Base-by-base conservation (phyloP, 1,139 yeast genomes). In the Yamadazyma dendronema region DNA sequence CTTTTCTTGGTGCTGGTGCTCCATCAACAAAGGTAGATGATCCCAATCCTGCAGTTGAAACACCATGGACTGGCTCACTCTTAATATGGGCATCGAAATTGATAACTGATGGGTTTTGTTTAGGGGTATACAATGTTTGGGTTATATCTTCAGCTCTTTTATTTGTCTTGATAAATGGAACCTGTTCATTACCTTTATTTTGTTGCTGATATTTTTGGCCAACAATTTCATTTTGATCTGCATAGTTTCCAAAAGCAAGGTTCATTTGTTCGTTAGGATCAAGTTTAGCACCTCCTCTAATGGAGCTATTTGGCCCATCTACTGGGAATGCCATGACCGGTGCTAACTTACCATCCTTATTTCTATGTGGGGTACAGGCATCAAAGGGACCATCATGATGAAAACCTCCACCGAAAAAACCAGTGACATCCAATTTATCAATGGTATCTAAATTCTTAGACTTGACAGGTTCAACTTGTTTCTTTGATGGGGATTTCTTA, bases 321-420 rank as follows among this genome's bases (percentile, higher is more conserved):
- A 76, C 84, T 2, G 97, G 96, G 72, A 89, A 92, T 0, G 98
- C 98, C 67, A 81, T 72, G 17, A 92, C 96, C 3, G 98, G 98
- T 0, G 97, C 96, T 30, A 79, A 80, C 57, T 80, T 83, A 21
- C 67, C 67, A 56, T 84, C 77, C 63, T 85, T 19, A 65, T 92
- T 92, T 59, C 97, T 81, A 61, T 87, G 96, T 5, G 98, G 97
- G 4, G 95, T 85, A 62, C 97, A 90, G 2, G 98, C 98, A 61
- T 92, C 98, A 60, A 92, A 92, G 13, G 98, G 98, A 11, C 98
- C 98, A 62, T 92, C 98, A 60, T 92, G 98, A 61, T 92, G 98
- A 73, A 92, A 92, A 1, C 92, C 87, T 30, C 87, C 83, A n/a
- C 97, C 97, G 57, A 86, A 90, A 47, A 92, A 74, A 1, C 96